A percentile compares a stretch with the other conserved stretches of the same genome.
These are phyloP conservation scores for Euphorbia lathyris DNA, from an alignment of 345 rosid genomes.

Conservation along the genomic window DNA sequence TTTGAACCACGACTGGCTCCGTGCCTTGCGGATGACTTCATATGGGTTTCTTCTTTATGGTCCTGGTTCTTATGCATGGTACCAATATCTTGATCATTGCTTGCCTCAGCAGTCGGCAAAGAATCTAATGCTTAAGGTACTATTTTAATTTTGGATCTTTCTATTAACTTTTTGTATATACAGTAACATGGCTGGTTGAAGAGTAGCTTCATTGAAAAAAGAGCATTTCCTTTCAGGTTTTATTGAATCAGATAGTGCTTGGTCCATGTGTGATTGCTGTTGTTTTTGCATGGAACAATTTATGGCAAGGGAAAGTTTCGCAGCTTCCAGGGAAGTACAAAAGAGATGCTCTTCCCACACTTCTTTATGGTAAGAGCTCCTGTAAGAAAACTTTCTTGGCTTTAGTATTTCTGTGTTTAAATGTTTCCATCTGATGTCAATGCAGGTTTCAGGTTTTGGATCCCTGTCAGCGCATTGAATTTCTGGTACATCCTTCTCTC, in stretches of 20 bases:
- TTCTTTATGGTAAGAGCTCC: conserved; percentile 57
- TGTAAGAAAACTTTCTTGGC: conserved; percentile 16
- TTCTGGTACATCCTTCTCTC: conserved; percentile 54
- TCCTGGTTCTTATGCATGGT: conserved; percentile 91
- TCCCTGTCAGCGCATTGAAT: conserved; percentile 84
- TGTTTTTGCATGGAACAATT: conserved; percentile 88
- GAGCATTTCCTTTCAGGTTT: conserved; percentile 47
- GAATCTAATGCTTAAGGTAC: conserved; percentile 73
- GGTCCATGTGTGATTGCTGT: conserved; percentile 90
- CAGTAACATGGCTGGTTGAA: conserved; percentile 6
- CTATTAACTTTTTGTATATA: neutral
- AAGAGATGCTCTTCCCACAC: conserved; percentile 78
- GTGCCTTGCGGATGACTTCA: conserved; percentile 83
- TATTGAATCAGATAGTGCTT: conserved; percentile 80
- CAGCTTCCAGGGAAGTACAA: conserved; percentile 72
- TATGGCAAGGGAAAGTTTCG: conserved; percentile 74
- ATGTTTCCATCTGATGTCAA: conserved; percentile 12
- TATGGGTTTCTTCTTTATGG: conserved; percentile 90
- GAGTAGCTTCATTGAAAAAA: conserved; percentile 2
- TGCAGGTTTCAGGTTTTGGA: conserved; percentile 96
- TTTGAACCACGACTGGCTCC: conserved; percentile 75
- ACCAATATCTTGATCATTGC: conserved; percentile 64
- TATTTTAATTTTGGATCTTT: neutral
- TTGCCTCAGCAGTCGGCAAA: conserved; percentile 64
- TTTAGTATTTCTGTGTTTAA: conserved; percentile 3